These are phyloP conservation scores for Catenaria anguillulae DNA, from an alignment of 371 early-diverging fungal genomes.

Conservation along the genomic window DNA sequence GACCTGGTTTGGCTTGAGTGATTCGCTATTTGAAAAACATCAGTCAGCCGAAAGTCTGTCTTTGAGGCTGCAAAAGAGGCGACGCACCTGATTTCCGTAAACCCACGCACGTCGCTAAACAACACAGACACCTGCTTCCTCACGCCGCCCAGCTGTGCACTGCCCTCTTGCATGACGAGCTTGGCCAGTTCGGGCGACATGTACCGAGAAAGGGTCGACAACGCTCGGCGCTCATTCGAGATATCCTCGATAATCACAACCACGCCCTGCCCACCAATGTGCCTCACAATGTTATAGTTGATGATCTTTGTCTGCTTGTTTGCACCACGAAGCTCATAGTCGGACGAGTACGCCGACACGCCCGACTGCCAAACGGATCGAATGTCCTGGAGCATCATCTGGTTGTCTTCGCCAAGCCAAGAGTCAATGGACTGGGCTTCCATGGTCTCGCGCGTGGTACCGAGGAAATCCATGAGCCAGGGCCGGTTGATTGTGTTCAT, in stretches of 20 bases:
- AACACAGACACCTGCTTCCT: slow-evolving; percentile 7
- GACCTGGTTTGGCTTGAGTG: slow-evolving; percentile 8
- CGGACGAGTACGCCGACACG: slow-evolving; percentile 12
- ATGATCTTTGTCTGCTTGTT: slow-evolving; percentile 8
- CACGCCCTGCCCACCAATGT: slow-evolving; percentile 15
- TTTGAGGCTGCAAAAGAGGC: not conserved
- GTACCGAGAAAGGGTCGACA: slow-evolving; percentile 7
- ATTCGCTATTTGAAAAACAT: too few species aligned
- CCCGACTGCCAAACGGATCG: slow-evolving; percentile 8
- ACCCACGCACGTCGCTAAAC: slow-evolving; percentile 8
- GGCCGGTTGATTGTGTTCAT: slow-evolving; percentile 16
- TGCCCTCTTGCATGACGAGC: slow-evolving; percentile 9
- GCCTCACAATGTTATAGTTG: slow-evolving; percentile 20
- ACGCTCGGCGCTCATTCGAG: slow-evolving; percentile 15
- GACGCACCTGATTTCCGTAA: slow-evolving; percentile 1
- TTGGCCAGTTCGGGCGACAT: slow-evolving; percentile 11
- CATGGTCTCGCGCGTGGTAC: slow-evolving; percentile 10
- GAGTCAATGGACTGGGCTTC: slow-evolving; percentile 8
- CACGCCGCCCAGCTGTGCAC: slow-evolving; percentile 8
- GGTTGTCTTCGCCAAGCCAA: slow-evolving; percentile 12
- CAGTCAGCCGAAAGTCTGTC: too few species aligned
- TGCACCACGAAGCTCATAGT: slow-evolving; percentile 15
- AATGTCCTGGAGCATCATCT: slow-evolving; percentile 15
- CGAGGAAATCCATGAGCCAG: slow-evolving; percentile 17
- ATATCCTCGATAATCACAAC: slow-evolving; percentile 22